Conservation (phyloP, 163 green algal genomes). For the Prototheca cutis region DNA sequence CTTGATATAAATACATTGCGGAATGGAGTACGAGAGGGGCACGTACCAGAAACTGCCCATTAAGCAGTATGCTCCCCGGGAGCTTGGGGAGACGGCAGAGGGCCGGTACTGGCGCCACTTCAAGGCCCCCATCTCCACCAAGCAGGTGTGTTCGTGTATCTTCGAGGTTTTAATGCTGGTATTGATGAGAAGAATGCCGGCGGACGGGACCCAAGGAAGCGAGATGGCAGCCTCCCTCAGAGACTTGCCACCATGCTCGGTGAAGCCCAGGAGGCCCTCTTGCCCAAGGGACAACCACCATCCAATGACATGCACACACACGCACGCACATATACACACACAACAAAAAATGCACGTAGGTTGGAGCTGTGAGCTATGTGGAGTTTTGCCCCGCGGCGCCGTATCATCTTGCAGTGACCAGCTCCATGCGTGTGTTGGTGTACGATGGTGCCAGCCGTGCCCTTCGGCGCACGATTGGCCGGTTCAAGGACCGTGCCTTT, state of each 20-base stretch:
- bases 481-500: slow-evolving; percentile 90
- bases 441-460: slow-evolving; percentile 49
- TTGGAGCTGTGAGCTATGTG: slow-evolving; percentile 63
- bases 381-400: slow-evolving; percentile 62
- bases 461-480: slow-evolving; percentile 51
- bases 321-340: no score
- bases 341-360: no score
- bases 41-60: slow-evolving; percentile 60
- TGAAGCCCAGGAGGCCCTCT: no score
- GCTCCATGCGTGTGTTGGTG: slow-evolving; percentile 67
- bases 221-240: no score
- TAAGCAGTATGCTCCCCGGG: slow-evolving; percentile 48
- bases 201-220: no score
- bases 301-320: no score
- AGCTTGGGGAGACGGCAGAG: slow-evolving; percentile 69
- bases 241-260: no score
- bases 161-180: no score
- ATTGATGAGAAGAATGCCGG: no score
- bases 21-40: slow-evolving; percentile 37
- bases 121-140: slow-evolving; percentile 36
- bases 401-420: slow-evolving; percentile 74
- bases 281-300: no score
- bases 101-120: slow-evolving; percentile 75
- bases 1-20: no score
- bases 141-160: slow-evolving; percentile 68